These are phyloP conservation scores for Brassica balearica DNA, from an alignment of 441 rosid species.

Conservation along the genomic window DNA sequence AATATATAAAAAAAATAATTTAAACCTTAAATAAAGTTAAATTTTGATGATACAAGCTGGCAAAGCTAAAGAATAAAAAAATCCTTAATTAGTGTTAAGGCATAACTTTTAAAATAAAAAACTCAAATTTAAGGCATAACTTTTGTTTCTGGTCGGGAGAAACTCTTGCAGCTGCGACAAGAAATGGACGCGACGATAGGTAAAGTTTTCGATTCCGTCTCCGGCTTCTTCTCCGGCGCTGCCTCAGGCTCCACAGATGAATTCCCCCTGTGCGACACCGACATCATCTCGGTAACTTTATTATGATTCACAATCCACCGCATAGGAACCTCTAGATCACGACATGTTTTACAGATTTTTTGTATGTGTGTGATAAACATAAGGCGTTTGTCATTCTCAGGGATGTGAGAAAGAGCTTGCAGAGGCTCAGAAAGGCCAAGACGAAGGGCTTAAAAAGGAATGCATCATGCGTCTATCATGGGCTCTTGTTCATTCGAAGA, in stretches of 20 bases:
- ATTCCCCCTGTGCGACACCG: slow-evolving; percentile 77
- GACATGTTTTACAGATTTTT: not conserved
- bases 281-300: slow-evolving; percentile 60
- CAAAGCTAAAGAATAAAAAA: too few relatives aligned
- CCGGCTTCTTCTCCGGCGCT: slow-evolving; percentile 61
- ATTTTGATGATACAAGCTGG: too few relatives aligned
- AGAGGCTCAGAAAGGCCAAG: slow-evolving; percentile 58
- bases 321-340: slow-evolving; percentile 2
- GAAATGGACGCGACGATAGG: slow-evolving; percentile 64
- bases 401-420: slow-evolving; percentile 70
- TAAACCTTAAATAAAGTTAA: too few relatives aligned
- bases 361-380: not conserved
- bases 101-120: too few relatives aligned
- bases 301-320: slow-evolving; percentile 12
- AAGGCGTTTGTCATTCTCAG: slow-evolving; percentile 42
- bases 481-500: slow-evolving; percentile 81
- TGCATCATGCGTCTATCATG: slow-evolving; percentile 72
- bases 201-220: slow-evolving; percentile 57
- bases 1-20: too few relatives aligned
- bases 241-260: slow-evolving; percentile 48
- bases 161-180: slow-evolving; percentile 13
- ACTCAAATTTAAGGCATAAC: not conserved
- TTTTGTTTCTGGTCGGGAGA: not conserved
- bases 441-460: slow-evolving; percentile 55
- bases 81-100: too few relatives aligned